Conservation (phyloP, 108 stramenopile genomes). For the Cyclostephanos invisitatus region DNA sequence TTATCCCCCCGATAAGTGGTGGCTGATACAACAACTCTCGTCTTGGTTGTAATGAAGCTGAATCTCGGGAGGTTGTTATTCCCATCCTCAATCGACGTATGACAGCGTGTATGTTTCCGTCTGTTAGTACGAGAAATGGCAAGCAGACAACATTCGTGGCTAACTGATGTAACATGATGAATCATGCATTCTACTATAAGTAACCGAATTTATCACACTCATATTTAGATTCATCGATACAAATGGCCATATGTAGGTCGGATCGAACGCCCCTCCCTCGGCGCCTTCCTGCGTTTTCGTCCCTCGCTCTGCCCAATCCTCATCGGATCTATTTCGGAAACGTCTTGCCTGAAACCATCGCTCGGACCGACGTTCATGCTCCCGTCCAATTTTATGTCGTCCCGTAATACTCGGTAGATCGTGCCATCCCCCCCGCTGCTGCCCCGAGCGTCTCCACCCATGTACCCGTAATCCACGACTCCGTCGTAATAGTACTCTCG, state of each 20-base stretch:
- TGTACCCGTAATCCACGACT: slow-evolving; percentile 12
- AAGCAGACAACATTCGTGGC: background rate
- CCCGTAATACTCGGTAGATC: slow-evolving; percentile 13
- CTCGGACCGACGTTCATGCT: slow-evolving; percentile 21
- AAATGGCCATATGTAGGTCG: slow-evolving; percentile 42
- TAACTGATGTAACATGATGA: background rate
- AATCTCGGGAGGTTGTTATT: too few species aligned
- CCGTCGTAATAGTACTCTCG: slow-evolving; percentile 13
- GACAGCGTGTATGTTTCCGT: background rate
- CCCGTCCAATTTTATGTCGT: slow-evolving; percentile 9
- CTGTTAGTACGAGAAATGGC: background rate
- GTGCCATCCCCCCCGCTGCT: slow-evolving; percentile 11
- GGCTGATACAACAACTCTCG: slow-evolving; percentile 37
- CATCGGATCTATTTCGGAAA: slow-evolving; percentile 24
- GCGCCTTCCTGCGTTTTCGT: slow-evolving; percentile 13
- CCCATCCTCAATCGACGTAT: background rate
- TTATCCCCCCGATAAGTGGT: slow-evolving; percentile 89
- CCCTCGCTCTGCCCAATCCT: slow-evolving; percentile 1
- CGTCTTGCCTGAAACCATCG: slow-evolving; percentile 36
- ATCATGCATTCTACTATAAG: background rate
- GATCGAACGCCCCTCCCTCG: slow-evolving; percentile 25
- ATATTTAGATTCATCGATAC: slow-evolving; percentile 22
- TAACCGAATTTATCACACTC: background rate
- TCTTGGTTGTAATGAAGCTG: background rate
- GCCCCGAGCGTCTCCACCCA: background rate